Conservation (phyloP, 768 basidiomycete species). For the Rhizopogon roseolus region DNA sequence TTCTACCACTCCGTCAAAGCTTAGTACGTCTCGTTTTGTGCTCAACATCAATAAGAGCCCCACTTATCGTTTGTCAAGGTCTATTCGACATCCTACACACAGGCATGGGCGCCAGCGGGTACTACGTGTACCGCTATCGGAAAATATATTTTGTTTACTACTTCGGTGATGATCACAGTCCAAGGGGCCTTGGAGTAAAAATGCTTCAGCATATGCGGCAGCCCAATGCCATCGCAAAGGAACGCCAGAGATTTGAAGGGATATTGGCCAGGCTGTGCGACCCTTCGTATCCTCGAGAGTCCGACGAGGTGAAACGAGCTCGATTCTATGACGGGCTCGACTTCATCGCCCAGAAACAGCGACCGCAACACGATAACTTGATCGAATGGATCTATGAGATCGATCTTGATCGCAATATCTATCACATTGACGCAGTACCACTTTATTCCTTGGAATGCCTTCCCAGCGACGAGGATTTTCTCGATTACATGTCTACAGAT, state of each 20-base stretch:
- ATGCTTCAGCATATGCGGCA: slow-evolving; percentile 4
- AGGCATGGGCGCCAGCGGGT: slow-evolving; percentile 16
- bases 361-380: no score
- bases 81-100: neutral
- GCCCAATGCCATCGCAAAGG: neutral
- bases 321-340: no score
- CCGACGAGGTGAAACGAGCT: no score
- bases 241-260: neutral
- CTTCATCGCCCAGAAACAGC: no score
- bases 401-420: slow-evolving; percentile 24
- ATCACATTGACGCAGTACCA: slow-evolving; percentile 11
- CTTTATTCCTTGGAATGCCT: no score
- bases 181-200: slow-evolving; percentile 15
- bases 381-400: slow-evolving; percentile 16
- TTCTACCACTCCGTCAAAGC: no score
- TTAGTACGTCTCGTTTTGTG: no score
- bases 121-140: slow-evolving; percentile 16
- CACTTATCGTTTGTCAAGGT: no score
- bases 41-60: no score
- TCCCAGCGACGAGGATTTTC: no score
- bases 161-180: slow-evolving; percentile 18
- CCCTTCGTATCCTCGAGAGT: no score
- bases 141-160: slow-evolving; percentile 15
- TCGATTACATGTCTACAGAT: no score
- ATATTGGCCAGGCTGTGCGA: slow-evolving; percentile 2